Percentiles rank a stretch among this genome's conserved stretches.
Evolutionary conservation across 441 rosid species (phyloP).

Genomic region (Croton laevigatus): DNA sequence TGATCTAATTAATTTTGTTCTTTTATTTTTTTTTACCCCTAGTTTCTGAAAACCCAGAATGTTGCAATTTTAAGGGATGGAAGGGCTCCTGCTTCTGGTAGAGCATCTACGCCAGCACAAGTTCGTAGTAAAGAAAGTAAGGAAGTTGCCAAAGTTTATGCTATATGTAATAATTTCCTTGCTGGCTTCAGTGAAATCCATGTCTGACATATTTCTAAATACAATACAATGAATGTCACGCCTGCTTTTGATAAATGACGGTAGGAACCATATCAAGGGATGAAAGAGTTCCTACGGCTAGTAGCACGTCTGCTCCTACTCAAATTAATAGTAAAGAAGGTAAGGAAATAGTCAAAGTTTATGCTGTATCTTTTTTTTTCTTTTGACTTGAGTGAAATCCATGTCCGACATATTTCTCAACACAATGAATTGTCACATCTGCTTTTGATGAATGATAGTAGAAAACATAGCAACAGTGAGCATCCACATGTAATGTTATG

Average conservation of each 20-base stretch:
- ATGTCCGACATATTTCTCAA: background rate
- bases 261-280: slow-evolving; percentile 18
- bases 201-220: background rate
- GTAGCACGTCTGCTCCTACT: slow-evolving; percentile 42
- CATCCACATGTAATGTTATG: background rate
- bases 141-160: slow-evolving; percentile 5
- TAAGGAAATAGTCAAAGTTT: slow-evolving; percentile 20
- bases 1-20: background rate
- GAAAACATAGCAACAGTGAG: background rate
- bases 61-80: slow-evolving; percentile 36
- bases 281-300: slow-evolving; percentile 31
- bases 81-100: slow-evolving; percentile 28
- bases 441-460: background rate
- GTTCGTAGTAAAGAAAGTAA: slow-evolving; percentile 47
- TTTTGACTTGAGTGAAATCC: background rate
- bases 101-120: slow-evolving; percentile 43
- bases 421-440: background rate
- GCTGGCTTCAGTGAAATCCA: background rate
- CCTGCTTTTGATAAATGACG: background rate
- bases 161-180: background rate
- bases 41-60: background rate
- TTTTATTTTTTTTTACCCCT: slow-evolving; percentile 7
- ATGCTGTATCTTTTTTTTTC: background rate
- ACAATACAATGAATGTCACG: background rate
- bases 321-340: slow-evolving; percentile 46